Base-by-base conservation (phyloP, 2,329 filamentous ascomycete species). In the Bimuria novae-zelandiae region DNA sequence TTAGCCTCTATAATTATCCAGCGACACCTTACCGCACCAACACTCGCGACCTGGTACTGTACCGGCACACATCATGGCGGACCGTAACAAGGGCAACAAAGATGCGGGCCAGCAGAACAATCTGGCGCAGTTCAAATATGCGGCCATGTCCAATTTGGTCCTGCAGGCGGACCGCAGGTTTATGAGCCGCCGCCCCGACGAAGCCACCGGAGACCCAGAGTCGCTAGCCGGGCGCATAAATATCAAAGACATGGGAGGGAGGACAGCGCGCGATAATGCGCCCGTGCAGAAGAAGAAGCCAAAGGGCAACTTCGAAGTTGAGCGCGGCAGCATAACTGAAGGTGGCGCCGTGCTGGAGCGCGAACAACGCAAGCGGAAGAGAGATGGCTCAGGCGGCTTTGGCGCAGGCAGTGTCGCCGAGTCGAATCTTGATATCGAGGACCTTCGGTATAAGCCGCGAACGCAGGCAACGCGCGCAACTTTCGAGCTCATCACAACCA, bases 81-180 rank as follows among this genome's bases (percentile, higher is more conserved):
- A 51, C 49, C 47, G 42, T 5, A n/a, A n/a, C n/a, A 47, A 37
- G 23, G 44, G 44, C 21, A 47, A 47, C 22, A 37, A 47, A 37
- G 44, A 47, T 37, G 44, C 21, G 5, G 37, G 49, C 39, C 62
- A 65, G 33, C 59, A 59, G 54, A 70, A 83, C 69, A 79, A 94
- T 88, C 89, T 96, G 70, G 92, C 91, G 77, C 92, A 96, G 79
- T 97, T 96, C 84, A 97, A 97, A 79, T 96, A 97, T 85, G 92
- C 92, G 86, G 92, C 90, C 76, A 97, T 99, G 94, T 99, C 94
- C 80, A 99, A 99, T 86, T 89, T 99, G 91, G 94, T 99, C 74
- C 90, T 99, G 85, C 94, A 99, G 89, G 92, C 92, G 80, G 94
- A 99, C 81, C 89, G 92, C 79, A 89, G 94, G 68, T 97, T 99